Evolutionary conservation across 192 early-diverging fungal species (phyloP).

Genomic region (Endogone sp.): DNA sequence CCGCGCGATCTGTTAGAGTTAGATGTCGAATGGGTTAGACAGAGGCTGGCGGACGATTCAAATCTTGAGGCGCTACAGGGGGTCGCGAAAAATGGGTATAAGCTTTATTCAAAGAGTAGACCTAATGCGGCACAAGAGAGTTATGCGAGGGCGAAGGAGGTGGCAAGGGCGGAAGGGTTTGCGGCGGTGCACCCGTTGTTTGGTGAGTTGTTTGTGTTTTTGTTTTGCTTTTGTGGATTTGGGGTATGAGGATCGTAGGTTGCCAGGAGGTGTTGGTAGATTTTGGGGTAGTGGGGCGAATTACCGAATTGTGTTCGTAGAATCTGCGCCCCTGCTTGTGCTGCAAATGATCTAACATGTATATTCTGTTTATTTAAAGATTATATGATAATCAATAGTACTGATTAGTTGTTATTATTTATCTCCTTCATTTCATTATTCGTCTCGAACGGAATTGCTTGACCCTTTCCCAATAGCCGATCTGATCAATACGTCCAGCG

Average conservation of each 20-base stretch:
- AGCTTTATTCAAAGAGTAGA: conserved; percentile 82
- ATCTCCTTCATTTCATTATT: no score
- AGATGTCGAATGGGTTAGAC: conserved; percentile 73
- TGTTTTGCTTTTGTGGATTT: no score
- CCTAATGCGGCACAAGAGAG: conserved; percentile 79
- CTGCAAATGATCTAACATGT: no score
- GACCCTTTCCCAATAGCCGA: not conserved
- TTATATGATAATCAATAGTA: no score
- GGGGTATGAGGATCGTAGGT: not conserved
- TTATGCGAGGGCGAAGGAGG: conserved; percentile 84
- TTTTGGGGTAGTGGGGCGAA: no score
- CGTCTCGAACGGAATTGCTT: no score
- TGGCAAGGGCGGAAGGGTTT: conserved; percentile 52
- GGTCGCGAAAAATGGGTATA: conserved; percentile 78
- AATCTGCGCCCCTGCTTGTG: no score
- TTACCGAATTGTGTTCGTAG: no score
- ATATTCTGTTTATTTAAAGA: no score
- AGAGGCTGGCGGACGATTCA: conserved; percentile 55
- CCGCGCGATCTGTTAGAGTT: conserved; percentile 62
- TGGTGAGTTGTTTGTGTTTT: conserved; percentile 25
- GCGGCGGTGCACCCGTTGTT: conserved; percentile 79
- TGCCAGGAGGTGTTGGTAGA: no score
- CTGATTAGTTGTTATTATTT: conserved; percentile 3
- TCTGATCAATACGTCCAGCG: conserved; percentile 21
- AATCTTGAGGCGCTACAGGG: conserved; percentile 60